Conservation (phyloP, 164 flowering plant genomes). For the Sextonia rubra region DNA sequence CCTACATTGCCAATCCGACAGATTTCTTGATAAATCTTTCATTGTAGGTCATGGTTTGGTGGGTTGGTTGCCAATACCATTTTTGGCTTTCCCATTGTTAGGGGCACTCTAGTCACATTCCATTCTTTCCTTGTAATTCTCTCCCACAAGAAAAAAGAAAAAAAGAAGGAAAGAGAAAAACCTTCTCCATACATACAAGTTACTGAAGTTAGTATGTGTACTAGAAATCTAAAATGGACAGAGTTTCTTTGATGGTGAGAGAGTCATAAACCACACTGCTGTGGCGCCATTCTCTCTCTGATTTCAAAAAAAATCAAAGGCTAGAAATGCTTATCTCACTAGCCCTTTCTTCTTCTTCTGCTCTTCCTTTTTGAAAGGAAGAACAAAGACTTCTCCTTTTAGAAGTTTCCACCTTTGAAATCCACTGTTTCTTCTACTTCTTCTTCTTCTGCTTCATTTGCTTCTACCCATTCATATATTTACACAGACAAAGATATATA, state of each 20-base stretch:
- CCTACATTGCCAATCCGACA: too few species aligned
- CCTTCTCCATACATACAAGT: not conserved
- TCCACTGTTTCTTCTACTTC: not conserved
- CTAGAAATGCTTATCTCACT: not conserved
- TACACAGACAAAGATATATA: not conserved
- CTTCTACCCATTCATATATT: constrained; percentile 3
- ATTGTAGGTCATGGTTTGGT: too few species aligned
- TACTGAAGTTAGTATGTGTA: not conserved
- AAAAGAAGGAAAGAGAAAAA: not conserved
- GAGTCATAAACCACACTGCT: not conserved
- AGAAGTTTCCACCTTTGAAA: not conserved
- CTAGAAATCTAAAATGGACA: not conserved
- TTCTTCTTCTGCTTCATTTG: not conserved
- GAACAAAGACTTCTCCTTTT: not conserved
- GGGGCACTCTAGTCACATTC: not conserved
- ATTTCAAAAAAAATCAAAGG: constrained; percentile 8
- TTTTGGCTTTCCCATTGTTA: too few species aligned
- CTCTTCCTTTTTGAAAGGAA: not conserved
- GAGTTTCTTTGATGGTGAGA: not conserved
- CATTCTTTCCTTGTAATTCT: not conserved
- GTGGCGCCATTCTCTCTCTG: constrained; percentile 13
- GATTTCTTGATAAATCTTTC: too few species aligned
- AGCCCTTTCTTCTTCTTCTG: not conserved
- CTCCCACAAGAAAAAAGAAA: not conserved
- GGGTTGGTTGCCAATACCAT: too few species aligned